Base-by-base conservation (phyloP, 2,329 filamentous ascomycete genomes). In the Neurospora crassa region DNA sequence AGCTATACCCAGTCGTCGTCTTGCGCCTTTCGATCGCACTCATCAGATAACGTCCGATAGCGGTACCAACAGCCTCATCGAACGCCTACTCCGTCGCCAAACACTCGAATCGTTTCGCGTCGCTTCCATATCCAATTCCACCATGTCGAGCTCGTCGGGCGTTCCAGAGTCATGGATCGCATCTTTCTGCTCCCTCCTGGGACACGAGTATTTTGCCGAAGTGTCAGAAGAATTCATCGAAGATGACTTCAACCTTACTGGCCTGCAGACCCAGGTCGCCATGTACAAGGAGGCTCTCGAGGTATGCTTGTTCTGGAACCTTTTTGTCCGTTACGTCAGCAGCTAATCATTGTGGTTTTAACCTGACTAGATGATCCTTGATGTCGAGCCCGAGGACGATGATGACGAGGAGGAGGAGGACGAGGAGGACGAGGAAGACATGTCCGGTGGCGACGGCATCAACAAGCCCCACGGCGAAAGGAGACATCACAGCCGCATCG, bases 241-340 rank as follows among this genome's bases (percentile, higher is more conserved):
- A 82, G 96, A 99, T 89, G 96, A 99, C 82, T 99, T 99, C 86
- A 99, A 99, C 82, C 86, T 99, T 75, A 99, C 96, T 0, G 96
- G 96, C 68, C 86, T 99, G 78, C 94, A 97, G 82, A 92, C 91
- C 72, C 95, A 98, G 83, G 96, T 99, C 69, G 91, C 93, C 74
- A 97, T 97, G 92, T 99, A 99, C 82, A 99, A 98, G 83, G 96
- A 99, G 83, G 96, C 96, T 14, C 84, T 99, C 74, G 96, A 99
- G 85, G 89, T 90, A 82, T 20, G 74, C 24, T 70, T 68, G 69
- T 67, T 45, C 5, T 18, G 40, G 24, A 14, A 29, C 70, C 7
- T 63, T 10, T 59, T 59, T 42, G 10, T 37, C 41, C 34, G 34
- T 29, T 29, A 53, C 10, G 34, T 63, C 53, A 29, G 16, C 7